Percentiles rank a stretch among this genome's conserved stretches.
phyloP scores from a whole-genome alignment of 169 alveolate species.

The Theileria parva region DNA sequence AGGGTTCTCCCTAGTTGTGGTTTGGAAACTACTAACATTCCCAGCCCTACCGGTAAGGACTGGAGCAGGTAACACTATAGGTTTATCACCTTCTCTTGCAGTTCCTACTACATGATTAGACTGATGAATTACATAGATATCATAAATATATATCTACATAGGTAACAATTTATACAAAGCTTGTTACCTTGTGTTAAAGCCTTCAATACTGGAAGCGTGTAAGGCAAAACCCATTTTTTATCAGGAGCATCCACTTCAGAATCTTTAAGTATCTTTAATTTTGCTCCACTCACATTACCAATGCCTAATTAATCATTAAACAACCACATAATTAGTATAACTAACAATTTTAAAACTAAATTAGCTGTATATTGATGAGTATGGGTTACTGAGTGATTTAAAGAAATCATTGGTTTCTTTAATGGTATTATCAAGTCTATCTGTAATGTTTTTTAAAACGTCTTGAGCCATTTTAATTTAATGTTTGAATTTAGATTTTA shows the following conservation, averaged over 20 bases:
- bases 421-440: constrained; percentile 21
- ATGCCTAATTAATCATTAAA: no score
- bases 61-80: background rate
- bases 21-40: background rate
- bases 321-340: no score
- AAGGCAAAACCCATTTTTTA: constrained; percentile 23
- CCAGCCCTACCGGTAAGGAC: background rate
- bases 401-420: constrained; percentile 21
- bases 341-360: no score
- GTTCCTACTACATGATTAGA: background rate
- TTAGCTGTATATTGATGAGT: no score
- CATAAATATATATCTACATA: no score
- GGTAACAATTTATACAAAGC: no score
- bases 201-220: constrained; percentile 15
- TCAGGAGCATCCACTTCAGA: background rate
- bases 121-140: no score
- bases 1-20: background rate
- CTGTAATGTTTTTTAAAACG: constrained; percentile 1
- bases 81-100: background rate
- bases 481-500: background rate
- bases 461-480: constrained; percentile 20
- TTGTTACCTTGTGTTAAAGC: background rate
- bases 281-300: background rate
- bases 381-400: background rate
- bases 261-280: background rate